phyloP scores from a whole-genome alignment of 129 eudicot species.

The Pittosporum tobira region DNA sequence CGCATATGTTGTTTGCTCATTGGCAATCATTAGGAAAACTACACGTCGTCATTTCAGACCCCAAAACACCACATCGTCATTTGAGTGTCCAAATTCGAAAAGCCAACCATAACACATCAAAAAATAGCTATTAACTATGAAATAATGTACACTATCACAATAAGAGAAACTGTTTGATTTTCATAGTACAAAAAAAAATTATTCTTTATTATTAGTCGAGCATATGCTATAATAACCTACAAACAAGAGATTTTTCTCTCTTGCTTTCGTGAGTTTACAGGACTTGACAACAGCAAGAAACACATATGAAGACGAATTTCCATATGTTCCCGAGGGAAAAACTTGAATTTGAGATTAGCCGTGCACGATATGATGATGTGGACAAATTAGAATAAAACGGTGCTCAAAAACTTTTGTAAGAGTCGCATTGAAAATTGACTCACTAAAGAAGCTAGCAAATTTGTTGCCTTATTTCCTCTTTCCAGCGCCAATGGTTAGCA shows the following conservation, averaged over 20 bases:
- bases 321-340: neutral
- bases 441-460: neutral
- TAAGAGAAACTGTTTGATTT: no score
- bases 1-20: no score
- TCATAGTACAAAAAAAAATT: no score
- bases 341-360: neutral
- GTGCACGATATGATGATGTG: neutral
- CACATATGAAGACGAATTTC: neutral
- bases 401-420: neutral
- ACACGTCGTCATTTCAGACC: no score
- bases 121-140: no score
- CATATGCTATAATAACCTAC: neutral
- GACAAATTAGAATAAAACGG: neutral
- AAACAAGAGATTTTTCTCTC: neutral
- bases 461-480: constrained; percentile 49
- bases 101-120: no score
- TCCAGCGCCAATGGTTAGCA: constrained; percentile 69
- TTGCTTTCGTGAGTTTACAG: neutral
- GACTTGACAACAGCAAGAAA: neutral
- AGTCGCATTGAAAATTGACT: neutral
- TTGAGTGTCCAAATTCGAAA: no score
- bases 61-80: no score
- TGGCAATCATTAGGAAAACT: no score
- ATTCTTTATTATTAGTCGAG: no score
- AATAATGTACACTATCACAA: no score